phyloP scores from a whole-genome alignment of 768 basidiomycete species.

The Kwoniella europaea region DNA sequence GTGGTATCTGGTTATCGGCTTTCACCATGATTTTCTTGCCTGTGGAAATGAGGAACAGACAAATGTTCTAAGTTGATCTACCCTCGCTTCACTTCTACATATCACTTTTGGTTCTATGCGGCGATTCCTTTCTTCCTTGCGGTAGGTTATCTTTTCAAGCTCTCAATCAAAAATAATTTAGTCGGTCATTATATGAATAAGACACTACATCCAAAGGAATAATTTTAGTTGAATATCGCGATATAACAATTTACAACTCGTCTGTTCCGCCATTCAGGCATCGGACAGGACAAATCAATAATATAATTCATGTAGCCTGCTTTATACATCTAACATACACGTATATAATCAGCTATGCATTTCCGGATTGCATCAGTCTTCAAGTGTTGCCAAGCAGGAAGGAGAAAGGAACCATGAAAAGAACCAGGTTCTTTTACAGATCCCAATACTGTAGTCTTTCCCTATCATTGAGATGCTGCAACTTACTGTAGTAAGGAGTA shows the following conservation, averaged over 20 bases:
- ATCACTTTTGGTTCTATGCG: no score
- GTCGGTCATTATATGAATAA: not conserved
- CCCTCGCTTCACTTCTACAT: no score
- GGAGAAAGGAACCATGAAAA: no score
- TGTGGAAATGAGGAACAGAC: conserved; percentile 55
- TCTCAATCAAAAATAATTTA: not conserved
- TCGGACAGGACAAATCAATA: not conserved
- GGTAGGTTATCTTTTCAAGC: not conserved
- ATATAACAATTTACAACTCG: not conserved
- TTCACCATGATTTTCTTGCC: conserved; percentile 52
- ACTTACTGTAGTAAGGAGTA: no score
- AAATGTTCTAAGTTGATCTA: conserved; percentile 49
- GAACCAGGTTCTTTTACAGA: no score
- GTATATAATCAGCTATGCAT: conserved; percentile 5
- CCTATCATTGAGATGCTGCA: no score
- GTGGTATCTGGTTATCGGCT: conserved; percentile 48
- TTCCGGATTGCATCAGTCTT: not conserved
- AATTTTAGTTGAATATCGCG: not conserved
- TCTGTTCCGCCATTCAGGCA: not conserved
- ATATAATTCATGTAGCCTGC: not conserved
- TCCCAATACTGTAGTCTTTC: no score
- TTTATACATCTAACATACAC: not conserved
- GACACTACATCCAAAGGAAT: no score
- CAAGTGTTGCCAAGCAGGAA: no score
- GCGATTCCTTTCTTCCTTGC: no score